A percentile compares a stretch with the other conserved stretches of the same genome.
Evolutionary conservation across 345 rosid species (phyloP).

Genomic region (Pistacia vera): DNA sequence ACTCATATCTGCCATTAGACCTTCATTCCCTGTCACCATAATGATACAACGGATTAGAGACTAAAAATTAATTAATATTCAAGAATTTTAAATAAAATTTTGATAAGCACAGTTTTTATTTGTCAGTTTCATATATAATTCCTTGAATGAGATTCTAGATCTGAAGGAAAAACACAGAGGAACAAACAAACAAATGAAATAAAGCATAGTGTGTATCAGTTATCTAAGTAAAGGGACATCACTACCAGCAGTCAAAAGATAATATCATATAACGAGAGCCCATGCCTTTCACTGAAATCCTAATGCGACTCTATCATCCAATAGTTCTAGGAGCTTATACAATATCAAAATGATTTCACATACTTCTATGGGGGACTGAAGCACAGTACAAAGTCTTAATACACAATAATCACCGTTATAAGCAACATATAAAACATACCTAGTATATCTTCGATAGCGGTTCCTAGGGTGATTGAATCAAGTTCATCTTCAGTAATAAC

Average conservation of each 20-base stretch:
- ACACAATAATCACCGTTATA: background rate
- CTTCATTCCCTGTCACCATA: slow-evolving; percentile 54
- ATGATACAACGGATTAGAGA: background rate
- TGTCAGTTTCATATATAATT: background rate
- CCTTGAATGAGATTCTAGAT: background rate
- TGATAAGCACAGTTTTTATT: no score
- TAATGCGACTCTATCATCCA: background rate
- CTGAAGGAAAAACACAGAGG: background rate
- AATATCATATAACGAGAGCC: background rate
- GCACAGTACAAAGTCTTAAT: background rate
- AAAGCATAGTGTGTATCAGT: background rate
- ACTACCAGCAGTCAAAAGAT: background rate
- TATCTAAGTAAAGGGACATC: background rate
- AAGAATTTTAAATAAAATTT: background rate
- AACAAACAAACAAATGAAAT: slow-evolving; percentile 2
- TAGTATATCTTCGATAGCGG: slow-evolving; percentile 67
- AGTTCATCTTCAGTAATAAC: slow-evolving; percentile 87
- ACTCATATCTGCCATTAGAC: slow-evolving; percentile 61
- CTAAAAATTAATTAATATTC: background rate
- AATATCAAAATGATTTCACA: background rate
- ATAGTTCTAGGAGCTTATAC: background rate
- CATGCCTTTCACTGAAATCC: background rate
- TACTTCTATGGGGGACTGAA: background rate
- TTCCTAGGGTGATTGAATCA: slow-evolving; percentile 70
- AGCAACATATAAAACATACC: slow-evolving; percentile 38